These are phyloP conservation scores for Gillenia trifoliata DNA, from an alignment of 306 rosid species.

Conservation along the genomic window DNA sequence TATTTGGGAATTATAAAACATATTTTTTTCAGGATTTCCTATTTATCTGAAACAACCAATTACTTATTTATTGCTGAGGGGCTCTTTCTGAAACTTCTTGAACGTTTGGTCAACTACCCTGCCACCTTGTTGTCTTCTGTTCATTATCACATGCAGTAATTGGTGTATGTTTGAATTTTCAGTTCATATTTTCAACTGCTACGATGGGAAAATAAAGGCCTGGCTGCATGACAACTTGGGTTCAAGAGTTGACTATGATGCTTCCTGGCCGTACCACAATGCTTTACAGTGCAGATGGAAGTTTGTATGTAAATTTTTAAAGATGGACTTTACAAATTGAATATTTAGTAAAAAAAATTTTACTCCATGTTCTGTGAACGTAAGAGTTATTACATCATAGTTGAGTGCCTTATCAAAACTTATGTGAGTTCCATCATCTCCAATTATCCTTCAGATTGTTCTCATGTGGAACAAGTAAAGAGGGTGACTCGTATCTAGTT, in stretches of 20 bases:
- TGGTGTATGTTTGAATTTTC: slow-evolving; percentile 34
- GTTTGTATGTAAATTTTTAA: slow-evolving; percentile 44
- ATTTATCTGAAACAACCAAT: neutral
- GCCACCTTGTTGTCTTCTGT: neutral
- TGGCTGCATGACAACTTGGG: slow-evolving; percentile 82
- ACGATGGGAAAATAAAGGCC: slow-evolving; percentile 88
- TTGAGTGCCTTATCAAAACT: neutral
- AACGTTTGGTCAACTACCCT: neutral
- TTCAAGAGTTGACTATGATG: slow-evolving; percentile 82
- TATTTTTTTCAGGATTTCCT: neutral
- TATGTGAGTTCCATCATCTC: neutral
- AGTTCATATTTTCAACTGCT: slow-evolving; percentile 90
- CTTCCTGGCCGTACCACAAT: slow-evolving; percentile 83
- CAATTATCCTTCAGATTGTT: slow-evolving; percentile 43
- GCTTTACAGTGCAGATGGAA: slow-evolving; percentile 86
- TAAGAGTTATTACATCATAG: neutral
- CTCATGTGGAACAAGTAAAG: slow-evolving; percentile 91
- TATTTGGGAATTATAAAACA: neutral
- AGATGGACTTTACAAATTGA: neutral
- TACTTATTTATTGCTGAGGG: neutral
- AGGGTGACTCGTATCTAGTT: slow-evolving; percentile 76
- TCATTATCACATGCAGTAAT: slow-evolving; percentile 8
- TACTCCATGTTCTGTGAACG: neutral
- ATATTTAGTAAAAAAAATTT: neutral
- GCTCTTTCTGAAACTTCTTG: neutral